phyloP scores from a whole-genome alignment of 2,329 filamentous ascomycete species.

The Biscogniauxia mediterranea region DNA sequence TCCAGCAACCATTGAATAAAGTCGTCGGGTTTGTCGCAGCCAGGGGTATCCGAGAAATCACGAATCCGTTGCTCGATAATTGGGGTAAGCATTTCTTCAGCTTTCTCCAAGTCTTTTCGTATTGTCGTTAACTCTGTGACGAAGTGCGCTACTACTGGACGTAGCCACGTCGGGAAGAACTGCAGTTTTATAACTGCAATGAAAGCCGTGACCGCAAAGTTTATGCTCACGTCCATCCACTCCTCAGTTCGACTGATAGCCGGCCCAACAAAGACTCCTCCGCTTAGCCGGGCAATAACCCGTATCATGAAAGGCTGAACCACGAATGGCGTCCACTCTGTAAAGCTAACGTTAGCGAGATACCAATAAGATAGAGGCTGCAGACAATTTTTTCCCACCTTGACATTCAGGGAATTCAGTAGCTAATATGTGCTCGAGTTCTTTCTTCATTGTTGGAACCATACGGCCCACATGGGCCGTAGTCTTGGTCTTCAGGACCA shows the following conservation, averaged over 20 bases:
- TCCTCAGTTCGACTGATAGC: constrained; percentile 49
- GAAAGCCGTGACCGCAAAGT: constrained; percentile 50
- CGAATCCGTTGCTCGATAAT: constrained; percentile 46
- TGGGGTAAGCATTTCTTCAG: constrained; percentile 43
- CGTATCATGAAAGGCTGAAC: constrained; percentile 52
- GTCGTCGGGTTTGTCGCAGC: constrained; percentile 43
- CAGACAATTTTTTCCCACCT: constrained; percentile 25
- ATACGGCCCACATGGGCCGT: constrained; percentile 48
- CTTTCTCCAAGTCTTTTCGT: constrained; percentile 41
- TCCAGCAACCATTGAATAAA: constrained; percentile 49
- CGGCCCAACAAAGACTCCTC: constrained; percentile 51
- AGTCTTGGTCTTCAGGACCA: constrained; percentile 45
- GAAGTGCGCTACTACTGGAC: constrained; percentile 45
- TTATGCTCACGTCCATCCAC: constrained; percentile 53
- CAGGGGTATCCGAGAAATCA: constrained; percentile 38
- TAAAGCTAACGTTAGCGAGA: constrained; percentile 8
- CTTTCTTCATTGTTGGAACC: constrained; percentile 44
- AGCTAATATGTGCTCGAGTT: constrained; percentile 45
- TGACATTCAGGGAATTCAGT: constrained; percentile 49
- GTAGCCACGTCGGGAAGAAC: constrained; percentile 50
- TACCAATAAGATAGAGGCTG: constrained; percentile 7
- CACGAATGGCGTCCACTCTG: constrained; percentile 55
- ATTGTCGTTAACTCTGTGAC: constrained; percentile 48
- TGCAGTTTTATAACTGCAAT: constrained; percentile 49
- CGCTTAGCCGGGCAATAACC: constrained; percentile 52